Evolutionary conservation across 352 stramenopile species (phyloP).

Genomic region (Phytophthora meadii): DNA sequence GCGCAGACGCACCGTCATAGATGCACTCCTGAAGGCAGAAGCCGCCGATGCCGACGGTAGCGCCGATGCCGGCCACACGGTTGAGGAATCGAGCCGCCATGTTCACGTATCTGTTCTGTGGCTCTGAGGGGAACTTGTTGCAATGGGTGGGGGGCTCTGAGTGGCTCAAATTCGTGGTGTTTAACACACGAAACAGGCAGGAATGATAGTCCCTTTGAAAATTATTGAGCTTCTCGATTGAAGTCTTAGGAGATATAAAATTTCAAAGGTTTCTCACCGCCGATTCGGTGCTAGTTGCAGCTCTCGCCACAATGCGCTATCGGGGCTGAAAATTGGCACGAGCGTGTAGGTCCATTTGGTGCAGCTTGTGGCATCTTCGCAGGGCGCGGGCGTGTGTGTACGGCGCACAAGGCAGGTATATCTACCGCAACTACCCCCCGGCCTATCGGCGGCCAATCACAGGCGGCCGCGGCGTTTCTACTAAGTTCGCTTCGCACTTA

Average conservation of each 20-base stretch:
- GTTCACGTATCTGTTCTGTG: conserved; percentile 36
- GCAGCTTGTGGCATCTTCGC: too few species aligned
- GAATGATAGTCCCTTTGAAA: conserved; percentile 19
- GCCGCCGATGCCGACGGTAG: conserved; percentile 67
- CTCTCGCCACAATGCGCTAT: too few species aligned
- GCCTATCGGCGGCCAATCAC: too few species aligned
- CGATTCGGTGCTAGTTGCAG: too few species aligned
- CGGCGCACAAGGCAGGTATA: too few species aligned
- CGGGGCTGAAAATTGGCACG: too few species aligned
- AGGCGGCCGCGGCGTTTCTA: too few species aligned
- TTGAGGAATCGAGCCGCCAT: conserved; percentile 85
- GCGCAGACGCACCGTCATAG: conserved; percentile 74
- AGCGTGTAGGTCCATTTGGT: too few species aligned
- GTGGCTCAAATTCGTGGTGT: conserved; percentile 15
- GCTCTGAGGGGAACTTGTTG: conserved; percentile 30
- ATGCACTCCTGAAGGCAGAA: conserved; percentile 83
- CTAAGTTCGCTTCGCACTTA: neutral
- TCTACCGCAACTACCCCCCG: too few species aligned
- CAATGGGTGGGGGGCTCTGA: conserved; percentile 22
- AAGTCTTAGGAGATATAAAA: too few species aligned
- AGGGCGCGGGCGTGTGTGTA: too few species aligned
- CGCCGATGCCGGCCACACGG: conserved; percentile 62
- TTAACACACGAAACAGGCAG: conserved; percentile 3
- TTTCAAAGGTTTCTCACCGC: too few species aligned
- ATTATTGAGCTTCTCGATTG: conserved; percentile 8